These are phyloP conservation scores for Solanum virginianum DNA, from an alignment of 257 asterid species.

Conservation along the genomic window DNA sequence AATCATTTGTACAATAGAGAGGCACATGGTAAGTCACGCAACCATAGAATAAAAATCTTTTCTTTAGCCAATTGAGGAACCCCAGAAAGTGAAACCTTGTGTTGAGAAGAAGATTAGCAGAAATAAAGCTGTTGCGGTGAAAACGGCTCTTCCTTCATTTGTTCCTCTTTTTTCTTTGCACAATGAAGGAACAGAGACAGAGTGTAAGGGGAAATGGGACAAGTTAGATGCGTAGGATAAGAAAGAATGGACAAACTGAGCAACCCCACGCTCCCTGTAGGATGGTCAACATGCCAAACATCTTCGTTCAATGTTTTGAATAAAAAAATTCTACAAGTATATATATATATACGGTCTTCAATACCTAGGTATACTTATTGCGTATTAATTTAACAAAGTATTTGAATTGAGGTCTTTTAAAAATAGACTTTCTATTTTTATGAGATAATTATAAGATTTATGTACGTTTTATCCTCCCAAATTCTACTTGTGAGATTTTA, in stretches of 20 bases:
- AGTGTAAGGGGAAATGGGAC: not conserved
- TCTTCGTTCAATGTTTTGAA: not conserved
- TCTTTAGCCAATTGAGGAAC: not conserved
- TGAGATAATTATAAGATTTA: too few relatives aligned
- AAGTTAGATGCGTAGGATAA: slow-evolving; percentile 20
- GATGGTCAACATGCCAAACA: slow-evolving; percentile 8
- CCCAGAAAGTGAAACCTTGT: slow-evolving; percentile 15
- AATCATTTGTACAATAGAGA: slow-evolving; percentile 5
- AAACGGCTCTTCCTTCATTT: slow-evolving; percentile 48
- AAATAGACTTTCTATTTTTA: too few relatives aligned
- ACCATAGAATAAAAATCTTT: not conserved
- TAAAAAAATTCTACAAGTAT: not conserved
- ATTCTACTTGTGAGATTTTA: too few relatives aligned
- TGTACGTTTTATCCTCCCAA: too few relatives aligned
- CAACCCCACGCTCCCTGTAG: slow-evolving; percentile 2
- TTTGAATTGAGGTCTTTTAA: too few relatives aligned
- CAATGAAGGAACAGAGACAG: not conserved
- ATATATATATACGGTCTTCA: not conserved
- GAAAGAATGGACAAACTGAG: slow-evolving; percentile 7
- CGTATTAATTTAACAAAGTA: too few relatives aligned
- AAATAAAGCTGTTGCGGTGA: slow-evolving; percentile 28
- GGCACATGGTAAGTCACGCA: not conserved
- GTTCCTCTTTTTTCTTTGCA: not conserved
- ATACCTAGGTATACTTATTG: not conserved
- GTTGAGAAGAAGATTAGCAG: not conserved